Percentiles rank a stretch among this genome's conserved stretches.
phyloP scores from a whole-genome alignment of 495 filamentous ascomycete genomes.

The Paragyromitra xinjiangensis region DNA sequence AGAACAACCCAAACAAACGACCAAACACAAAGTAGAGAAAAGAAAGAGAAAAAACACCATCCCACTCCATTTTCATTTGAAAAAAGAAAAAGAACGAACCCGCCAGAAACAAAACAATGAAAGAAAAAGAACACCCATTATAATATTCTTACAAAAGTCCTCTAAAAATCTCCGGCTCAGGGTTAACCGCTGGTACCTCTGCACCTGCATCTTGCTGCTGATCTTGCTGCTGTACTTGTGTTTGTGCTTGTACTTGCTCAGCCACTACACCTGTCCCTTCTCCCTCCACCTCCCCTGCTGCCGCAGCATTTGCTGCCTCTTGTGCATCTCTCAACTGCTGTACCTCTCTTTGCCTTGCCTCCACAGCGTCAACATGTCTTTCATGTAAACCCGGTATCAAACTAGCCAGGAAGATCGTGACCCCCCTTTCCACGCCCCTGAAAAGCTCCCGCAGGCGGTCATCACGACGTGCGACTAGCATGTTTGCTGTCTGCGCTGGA shows the following conservation, averaged over 20 bases:
- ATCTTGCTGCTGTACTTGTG: not conserved
- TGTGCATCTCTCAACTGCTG: conserved; percentile 40
- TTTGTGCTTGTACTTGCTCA: not conserved
- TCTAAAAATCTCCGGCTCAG: conserved; percentile 34
- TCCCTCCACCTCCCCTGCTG: not conserved
- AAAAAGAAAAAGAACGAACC: conserved; percentile 21
- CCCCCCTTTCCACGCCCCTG: conserved; percentile 47
- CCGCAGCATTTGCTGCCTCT: conserved; percentile 30
- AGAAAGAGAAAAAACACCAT: conserved; percentile 25
- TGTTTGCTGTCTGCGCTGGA: conserved; percentile 48
- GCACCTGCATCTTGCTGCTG: conserved; percentile 21
- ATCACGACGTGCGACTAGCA: conserved; percentile 48
- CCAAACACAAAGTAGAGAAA: not conserved
- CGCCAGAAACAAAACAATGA: conserved; percentile 15
- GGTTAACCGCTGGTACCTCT: conserved; percentile 9
- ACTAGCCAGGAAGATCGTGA: conserved; percentile 55
- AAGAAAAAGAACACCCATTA: conserved; percentile 12
- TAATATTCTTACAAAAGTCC: conserved; percentile 24
- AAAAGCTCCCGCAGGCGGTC: conserved; percentile 44
- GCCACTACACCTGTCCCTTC: not conserved
- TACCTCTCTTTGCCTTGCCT: conserved; percentile 46
- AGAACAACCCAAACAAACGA: conserved; percentile 3
- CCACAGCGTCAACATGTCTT: conserved; percentile 54
- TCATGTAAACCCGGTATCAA: conserved; percentile 55
- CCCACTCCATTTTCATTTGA: conserved; percentile 19